These are phyloP conservation scores for Ceratocystis huliohia DNA, from an alignment of 2,329 filamentous ascomycete species.

Conservation along the genomic window DNA sequence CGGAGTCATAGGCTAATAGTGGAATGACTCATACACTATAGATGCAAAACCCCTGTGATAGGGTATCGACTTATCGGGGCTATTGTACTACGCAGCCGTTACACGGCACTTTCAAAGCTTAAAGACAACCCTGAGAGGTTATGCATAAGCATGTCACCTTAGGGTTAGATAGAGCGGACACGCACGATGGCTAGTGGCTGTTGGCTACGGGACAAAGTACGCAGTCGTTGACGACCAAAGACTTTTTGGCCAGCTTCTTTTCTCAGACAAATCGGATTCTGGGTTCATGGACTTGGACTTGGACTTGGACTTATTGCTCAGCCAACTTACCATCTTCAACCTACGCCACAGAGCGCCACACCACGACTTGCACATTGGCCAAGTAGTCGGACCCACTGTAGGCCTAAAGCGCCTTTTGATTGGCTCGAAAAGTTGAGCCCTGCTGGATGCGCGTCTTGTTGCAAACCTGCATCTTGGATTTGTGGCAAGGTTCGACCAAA, in stretches of 20 bases:
- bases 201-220: no score
- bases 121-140: not conserved
- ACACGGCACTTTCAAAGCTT: not conserved
- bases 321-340: not conserved
- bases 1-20: not conserved
- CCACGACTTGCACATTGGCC: not conserved
- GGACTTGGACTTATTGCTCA: no score
- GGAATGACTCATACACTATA: conserved; percentile 18
- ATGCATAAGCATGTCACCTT: no score
- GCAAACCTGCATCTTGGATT: conserved; percentile 12
- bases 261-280: no score
- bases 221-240: no score
- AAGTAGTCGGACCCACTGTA: not conserved
- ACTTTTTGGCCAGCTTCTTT: no score
- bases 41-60: conserved; percentile 5
- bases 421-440: conserved; percentile 6
- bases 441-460: conserved; percentile 8
- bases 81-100: not conserved
- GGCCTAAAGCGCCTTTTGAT: not conserved
- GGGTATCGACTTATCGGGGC: not conserved
- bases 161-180: no score
- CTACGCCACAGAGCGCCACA: conserved; percentile 6
- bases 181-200: no score
- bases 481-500: conserved; percentile 1
- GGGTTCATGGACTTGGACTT: no score